A percentile compares a stretch with the other conserved stretches of the same genome.
These are phyloP conservation scores for Trichoderma virens DNA, from an alignment of 495 filamentous ascomycete species.

Conservation along the genomic window DNA sequence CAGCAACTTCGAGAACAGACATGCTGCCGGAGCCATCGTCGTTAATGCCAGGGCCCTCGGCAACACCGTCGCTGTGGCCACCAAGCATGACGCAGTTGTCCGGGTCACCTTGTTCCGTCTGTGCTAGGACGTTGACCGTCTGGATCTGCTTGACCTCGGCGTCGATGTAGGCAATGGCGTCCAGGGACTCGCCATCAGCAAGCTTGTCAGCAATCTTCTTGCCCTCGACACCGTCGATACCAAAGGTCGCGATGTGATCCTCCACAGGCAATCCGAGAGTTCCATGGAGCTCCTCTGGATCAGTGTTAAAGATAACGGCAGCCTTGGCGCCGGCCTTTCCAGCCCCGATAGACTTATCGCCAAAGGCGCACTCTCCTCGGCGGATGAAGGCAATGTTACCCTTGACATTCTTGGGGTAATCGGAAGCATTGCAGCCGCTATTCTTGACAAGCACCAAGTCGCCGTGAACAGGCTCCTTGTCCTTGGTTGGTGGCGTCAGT, in stretches of 20 bases:
- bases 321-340: slow-evolving; percentile 52
- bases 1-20: slow-evolving; percentile 46
- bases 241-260: slow-evolving; percentile 51
- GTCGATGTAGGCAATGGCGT: slow-evolving; percentile 50
- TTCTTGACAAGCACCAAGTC: slow-evolving; percentile 35
- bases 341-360: slow-evolving; percentile 48
- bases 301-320: slow-evolving; percentile 55
- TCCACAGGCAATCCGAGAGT: slow-evolving; percentile 46
- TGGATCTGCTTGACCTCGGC: slow-evolving; percentile 34
- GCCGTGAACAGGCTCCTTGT: slow-evolving; percentile 46
- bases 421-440: slow-evolving; percentile 40
- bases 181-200: slow-evolving; percentile 36
- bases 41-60: slow-evolving; percentile 42
- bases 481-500: slow-evolving; percentile 50
- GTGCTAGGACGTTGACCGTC: slow-evolving; percentile 48
- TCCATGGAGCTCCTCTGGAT: slow-evolving; percentile 37
- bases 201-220: slow-evolving; percentile 39
- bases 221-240: slow-evolving; percentile 44
- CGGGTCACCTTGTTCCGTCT: slow-evolving; percentile 45
- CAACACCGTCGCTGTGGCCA: slow-evolving; percentile 47
- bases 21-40: slow-evolving; percentile 49
- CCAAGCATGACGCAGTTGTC: slow-evolving; percentile 52
- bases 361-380: slow-evolving; percentile 54
- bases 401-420: slow-evolving; percentile 34
- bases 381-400: slow-evolving; percentile 49